Conservation (phyloP, 345 rosid genomes). For the Populus deltoides region DNA sequence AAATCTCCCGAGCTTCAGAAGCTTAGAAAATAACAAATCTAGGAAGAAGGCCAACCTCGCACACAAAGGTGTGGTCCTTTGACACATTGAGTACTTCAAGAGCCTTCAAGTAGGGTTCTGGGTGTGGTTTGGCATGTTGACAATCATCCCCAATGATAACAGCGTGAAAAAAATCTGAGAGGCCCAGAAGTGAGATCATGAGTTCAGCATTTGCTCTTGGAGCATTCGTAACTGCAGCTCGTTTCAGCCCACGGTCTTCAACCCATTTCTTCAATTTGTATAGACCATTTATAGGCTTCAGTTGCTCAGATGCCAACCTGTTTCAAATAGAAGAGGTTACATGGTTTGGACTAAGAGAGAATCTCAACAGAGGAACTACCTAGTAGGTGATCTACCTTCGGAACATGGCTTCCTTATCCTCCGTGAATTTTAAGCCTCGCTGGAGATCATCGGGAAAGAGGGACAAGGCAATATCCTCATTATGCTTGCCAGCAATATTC, state of each 20-base stretch:
- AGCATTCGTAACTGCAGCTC: constrained; percentile 96
- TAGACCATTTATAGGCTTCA: constrained; percentile 63
- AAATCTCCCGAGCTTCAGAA: not conserved
- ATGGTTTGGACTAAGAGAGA: not conserved
- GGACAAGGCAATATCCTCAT: constrained; percentile 54
- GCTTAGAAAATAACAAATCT: not conserved
- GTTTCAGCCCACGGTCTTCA: constrained; percentile 74
- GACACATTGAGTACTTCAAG: constrained; percentile 71
- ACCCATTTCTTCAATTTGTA: constrained; percentile 74
- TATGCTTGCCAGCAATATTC: constrained; percentile 82
- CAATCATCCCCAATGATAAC: constrained; percentile 76
- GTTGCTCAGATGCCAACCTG: constrained; percentile 68
- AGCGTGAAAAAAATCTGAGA: constrained; percentile 67
- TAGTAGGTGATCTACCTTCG: constrained; percentile 48
- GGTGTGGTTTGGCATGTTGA: constrained; percentile 80
- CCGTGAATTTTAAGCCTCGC: constrained; percentile 56
- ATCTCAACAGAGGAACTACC: not conserved
- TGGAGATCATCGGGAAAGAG: constrained; percentile 72
- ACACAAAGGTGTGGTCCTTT: constrained; percentile 76
- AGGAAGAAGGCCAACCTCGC: constrained; percentile 49
- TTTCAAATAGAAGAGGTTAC: constrained; percentile 11
- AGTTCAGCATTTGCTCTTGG: constrained; percentile 85
- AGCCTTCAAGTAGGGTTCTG: constrained; percentile 84
- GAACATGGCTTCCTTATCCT: constrained; percentile 77
- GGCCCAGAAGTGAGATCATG: constrained; percentile 75